A percentile compares a stretch with the other conserved stretches of the same genome.
Evolutionary conservation across 192 early-diverging fungal species (phyloP).

Genomic region (Coemansia sp.): DNA sequence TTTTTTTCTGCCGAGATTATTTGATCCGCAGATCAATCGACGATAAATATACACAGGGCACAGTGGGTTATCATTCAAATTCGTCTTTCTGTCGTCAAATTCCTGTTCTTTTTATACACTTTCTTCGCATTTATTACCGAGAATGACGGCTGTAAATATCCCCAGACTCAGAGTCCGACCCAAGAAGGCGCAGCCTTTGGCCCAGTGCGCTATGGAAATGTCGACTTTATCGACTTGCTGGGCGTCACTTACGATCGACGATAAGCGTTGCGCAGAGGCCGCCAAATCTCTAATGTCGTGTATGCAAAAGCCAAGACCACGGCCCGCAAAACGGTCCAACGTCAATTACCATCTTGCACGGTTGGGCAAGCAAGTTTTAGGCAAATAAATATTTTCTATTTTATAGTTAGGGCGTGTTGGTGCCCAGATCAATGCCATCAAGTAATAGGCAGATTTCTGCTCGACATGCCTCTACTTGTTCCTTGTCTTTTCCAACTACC

Average conservation of each 20-base stretch:
- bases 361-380: constrained; percentile 52
- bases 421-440: constrained; percentile 18
- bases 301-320: constrained; percentile 39
- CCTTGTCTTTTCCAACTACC: constrained; percentile 17
- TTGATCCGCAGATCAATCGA: constrained; percentile 11
- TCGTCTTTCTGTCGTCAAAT: not conserved
- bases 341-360: constrained; percentile 56
- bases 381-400: constrained; percentile 25
- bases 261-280: constrained; percentile 34
- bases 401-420: not conserved
- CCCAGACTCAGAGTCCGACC: constrained; percentile 41
- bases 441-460: constrained; percentile 17
- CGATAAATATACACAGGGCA: not conserved
- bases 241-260: constrained; percentile 47
- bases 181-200: constrained; percentile 24
- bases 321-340: constrained; percentile 17
- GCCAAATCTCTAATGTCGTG: constrained; percentile 42
- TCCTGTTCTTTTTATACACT: not conserved
- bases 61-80: not conserved
- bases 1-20: constrained; percentile 10
- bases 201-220: constrained; percentile 57
- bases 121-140: not conserved
- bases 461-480: constrained; percentile 15
- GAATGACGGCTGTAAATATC: constrained; percentile 50
- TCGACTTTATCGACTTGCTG: constrained; percentile 54